A percentile compares a stretch with the other conserved stretches of the same genome.
Conservation (phyloP, 768 basidiomycete genomes). For the Daedaleopsis nitida region DNA sequence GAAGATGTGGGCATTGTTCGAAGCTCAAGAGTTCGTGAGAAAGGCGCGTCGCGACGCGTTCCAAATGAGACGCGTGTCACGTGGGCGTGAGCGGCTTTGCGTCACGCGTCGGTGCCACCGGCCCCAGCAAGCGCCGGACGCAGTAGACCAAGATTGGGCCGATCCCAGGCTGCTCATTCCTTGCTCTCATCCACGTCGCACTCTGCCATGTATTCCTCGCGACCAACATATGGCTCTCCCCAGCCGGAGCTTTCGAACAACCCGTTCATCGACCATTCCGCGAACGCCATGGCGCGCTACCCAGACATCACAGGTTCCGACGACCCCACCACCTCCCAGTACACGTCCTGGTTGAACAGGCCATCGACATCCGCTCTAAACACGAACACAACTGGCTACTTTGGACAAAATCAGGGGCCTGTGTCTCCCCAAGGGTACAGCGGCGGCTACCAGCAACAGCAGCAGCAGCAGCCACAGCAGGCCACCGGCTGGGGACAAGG, state of each 20-base stretch:
- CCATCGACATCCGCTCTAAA: conserved; percentile 24
- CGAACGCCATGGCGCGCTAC: conserved; percentile 47
- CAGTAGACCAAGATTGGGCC: background rate
- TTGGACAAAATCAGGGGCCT: background rate
- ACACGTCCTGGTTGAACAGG: conserved; percentile 44
- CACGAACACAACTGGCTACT: conserved; percentile 24
- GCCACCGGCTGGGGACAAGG: conserved; percentile 14
- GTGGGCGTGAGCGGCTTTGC: background rate
- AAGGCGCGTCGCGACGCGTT: conserved; percentile 10
- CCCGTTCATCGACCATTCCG: conserved; percentile 63
- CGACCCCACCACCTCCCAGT: conserved; percentile 31
- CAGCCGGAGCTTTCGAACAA: conserved; percentile 54
- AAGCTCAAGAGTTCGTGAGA: background rate
- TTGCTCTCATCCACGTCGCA: background rate
- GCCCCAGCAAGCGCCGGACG: background rate
- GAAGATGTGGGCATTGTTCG: too few species aligned
- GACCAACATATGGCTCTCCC: conserved; percentile 25
- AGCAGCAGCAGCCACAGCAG: conserved; percentile 17
- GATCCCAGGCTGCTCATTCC: background rate
- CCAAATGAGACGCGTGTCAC: conserved; percentile 17
- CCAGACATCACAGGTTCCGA: conserved; percentile 55
- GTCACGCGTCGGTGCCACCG: conserved; percentile 16
- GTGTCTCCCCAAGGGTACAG: conserved; percentile 13
- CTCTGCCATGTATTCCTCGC: conserved; percentile 25
- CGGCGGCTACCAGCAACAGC: conserved; percentile 12